Percentiles rank a stretch among this genome's conserved stretches.
Evolutionary conservation across 1,139 yeast genomes (phyloP).

Genomic region (Pneumocystis sp.): DNA sequence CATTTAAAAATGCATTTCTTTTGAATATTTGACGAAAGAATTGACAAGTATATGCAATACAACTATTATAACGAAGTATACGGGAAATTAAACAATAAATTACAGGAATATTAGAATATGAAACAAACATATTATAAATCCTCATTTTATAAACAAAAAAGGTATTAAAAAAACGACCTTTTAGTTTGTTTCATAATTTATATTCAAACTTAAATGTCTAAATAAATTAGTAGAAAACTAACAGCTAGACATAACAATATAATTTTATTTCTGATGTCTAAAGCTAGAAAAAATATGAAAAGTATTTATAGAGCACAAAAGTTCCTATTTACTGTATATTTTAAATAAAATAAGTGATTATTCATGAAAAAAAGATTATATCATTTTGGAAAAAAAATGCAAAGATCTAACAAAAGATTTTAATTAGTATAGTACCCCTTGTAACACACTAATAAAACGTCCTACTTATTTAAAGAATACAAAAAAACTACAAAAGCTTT

Average conservation of each 20-base stretch:
- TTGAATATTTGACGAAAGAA: too few relatives aligned
- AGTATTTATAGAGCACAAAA: not conserved
- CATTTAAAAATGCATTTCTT: too few relatives aligned
- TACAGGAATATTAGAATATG: too few relatives aligned
- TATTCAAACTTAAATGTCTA: too few relatives aligned
- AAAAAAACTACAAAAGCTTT: not conserved
- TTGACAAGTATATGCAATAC: too few relatives aligned
- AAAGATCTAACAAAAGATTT: not conserved
- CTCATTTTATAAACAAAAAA: too few relatives aligned
- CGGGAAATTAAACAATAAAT: too few relatives aligned
- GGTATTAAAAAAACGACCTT: too few relatives aligned
- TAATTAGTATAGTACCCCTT: not conserved
- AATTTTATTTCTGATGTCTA: not conserved
- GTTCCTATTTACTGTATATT: not conserved
- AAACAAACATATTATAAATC: too few relatives aligned
- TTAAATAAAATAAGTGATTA: not conserved
- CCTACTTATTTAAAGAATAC: not conserved
- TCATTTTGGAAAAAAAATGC: not conserved
- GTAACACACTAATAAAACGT: not conserved
- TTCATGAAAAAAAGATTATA: not conserved
- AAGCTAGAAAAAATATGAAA: not conserved
- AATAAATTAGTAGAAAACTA: not conserved
- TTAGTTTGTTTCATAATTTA: too few relatives aligned
- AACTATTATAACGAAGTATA: too few relatives aligned
- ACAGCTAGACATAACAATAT: not conserved